Evolutionary conservation across 2,329 filamentous ascomycete genomes (phyloP), one percentile per base, ranked within the genome.

Genomic region (Colletotrichum tropicicola): DNA sequence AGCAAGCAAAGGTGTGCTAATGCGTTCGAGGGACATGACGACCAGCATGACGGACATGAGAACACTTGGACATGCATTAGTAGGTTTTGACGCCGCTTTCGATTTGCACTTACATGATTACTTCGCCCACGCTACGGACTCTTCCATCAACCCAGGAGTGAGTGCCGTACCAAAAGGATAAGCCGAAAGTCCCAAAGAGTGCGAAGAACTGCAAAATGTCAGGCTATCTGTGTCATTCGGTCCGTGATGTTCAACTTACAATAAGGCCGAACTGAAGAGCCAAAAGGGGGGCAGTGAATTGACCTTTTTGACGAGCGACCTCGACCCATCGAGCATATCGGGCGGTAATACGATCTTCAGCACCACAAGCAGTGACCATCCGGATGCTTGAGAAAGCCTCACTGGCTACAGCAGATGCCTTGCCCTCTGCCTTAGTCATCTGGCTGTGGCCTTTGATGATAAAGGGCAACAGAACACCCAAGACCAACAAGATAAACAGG

Each of bases 151-250:
- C 66, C 49, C 76, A 83, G 0, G 83, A 80, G 69, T 82, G 85
- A 47, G 84, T 82, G 4, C 88, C 89, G 68, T 85, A 90, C 87
- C 87, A 91, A 67, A 91, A 91, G 7, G 83, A 79, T 21, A 90
- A 78, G 1, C 82, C 84, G 66, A 89, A 89, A 0, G 83, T 79
- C 3, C 77, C 73, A 59, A 83, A 87, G 0, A 85, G 73, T 3
- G 80, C 81, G 54, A 89, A 88, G 74, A 87, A 88, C 77, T 83
- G 37, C 2, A 37, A 6, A 7, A 3, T 32, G 30, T 74, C 54
- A 73, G 69, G 27, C 41, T 17, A 63, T 47, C 21, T 28, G 19
- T 10, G 9, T 8, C 7, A 19, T 6, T 21, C 15, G 1, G 8
- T n/a, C n/a, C n/a, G 28, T 12, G 30, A 2, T 54, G 32, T 43